Base-by-base conservation (phyloP, 495 filamentous ascomycete species). In the Aspergillus olivimuriae region DNA sequence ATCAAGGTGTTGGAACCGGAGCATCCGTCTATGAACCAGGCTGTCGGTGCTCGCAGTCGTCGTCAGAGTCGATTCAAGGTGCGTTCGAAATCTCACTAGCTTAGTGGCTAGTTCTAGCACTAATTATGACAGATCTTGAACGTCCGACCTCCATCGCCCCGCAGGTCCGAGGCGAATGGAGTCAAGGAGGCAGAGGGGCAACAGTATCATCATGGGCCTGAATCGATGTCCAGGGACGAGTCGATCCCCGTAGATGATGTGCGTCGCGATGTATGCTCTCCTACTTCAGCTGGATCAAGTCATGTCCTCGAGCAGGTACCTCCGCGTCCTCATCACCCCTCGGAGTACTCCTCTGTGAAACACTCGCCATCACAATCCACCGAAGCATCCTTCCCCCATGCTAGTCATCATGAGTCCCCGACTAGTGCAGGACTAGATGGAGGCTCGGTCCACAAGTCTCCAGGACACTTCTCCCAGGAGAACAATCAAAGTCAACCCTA, bases 1-100 rank as follows among this genome's bases (percentile, higher is more conserved):
- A 55, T 60, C 31, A 62, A 57, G 35, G 51, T 59, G 19, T 49
- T 65, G 11, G 57, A 53, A 30, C 50, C 54, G 8, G 53, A 53
- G 33, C 61, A 64, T 37, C 56, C 61, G 18, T 61, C 58, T 1
- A 64, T 61, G 58, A 60, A 52, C 24, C 55, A 62, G 43, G 45
- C 49, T 18, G 46, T 43, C 38, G 44, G 40, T 38, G 18, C 17
- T 47, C 46, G 41, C 34, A 41, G 50, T 39, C 34, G 34, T n/a
- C 48, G 53, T 16, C 56, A 55, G 34, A 62, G 51, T 44, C 58
- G 48, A 49, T 62, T 65, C 45, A 60, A 59, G 48, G 58, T 65
- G 18, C 10, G n/a, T 1, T 33, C 10, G n/a, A 9, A 12, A 4
- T 1, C 3, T 11, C 8, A 17, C 16, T 36, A 19, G 8, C 18